Evolutionary conservation across 371 early-diverging fungal genomes (phyloP).

Genomic region (Mucor saturninus): DNA sequence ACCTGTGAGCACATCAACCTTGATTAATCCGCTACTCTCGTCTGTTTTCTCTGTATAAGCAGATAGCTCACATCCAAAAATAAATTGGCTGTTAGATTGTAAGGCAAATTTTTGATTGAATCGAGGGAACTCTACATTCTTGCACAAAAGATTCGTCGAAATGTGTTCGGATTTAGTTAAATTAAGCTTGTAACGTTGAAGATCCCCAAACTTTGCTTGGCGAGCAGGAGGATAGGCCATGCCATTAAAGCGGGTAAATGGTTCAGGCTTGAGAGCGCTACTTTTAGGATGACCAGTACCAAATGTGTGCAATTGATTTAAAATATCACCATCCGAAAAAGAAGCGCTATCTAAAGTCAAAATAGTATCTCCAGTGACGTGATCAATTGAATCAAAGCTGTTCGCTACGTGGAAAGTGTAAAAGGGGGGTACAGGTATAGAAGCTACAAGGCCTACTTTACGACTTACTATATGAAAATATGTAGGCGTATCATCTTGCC

Average conservation of each 20-base stretch:
- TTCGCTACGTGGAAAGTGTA: constrained; percentile 63
- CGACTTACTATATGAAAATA: constrained; percentile 59
- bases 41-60: constrained; percentile 28
- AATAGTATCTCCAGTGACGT: constrained; percentile 24
- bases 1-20: constrained; percentile 43
- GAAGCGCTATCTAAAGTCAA: constrained; percentile 38
- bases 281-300: constrained; percentile 28
- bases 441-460: constrained; percentile 45
- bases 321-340: constrained; percentile 36
- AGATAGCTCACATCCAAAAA: constrained; percentile 51
- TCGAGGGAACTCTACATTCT: constrained; percentile 59
- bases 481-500: constrained; percentile 39
- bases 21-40: constrained; percentile 44
- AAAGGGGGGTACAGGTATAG: constrained; percentile 49
- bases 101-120: constrained; percentile 17
- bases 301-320: constrained; percentile 40
- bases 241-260: constrained; percentile 20
- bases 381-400: constrained; percentile 48
- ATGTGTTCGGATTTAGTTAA: constrained; percentile 20
- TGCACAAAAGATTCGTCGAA: constrained; percentile 27
- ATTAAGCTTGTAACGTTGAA: constrained; percentile 31
- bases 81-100: constrained; percentile 24
- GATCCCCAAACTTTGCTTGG: constrained; percentile 38
- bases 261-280: neutral
- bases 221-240: constrained; percentile 20